These are phyloP conservation scores for Thyridium curvatum DNA, from an alignment of 2,329 filamentous ascomycete genomes.

Conservation along the genomic window DNA sequence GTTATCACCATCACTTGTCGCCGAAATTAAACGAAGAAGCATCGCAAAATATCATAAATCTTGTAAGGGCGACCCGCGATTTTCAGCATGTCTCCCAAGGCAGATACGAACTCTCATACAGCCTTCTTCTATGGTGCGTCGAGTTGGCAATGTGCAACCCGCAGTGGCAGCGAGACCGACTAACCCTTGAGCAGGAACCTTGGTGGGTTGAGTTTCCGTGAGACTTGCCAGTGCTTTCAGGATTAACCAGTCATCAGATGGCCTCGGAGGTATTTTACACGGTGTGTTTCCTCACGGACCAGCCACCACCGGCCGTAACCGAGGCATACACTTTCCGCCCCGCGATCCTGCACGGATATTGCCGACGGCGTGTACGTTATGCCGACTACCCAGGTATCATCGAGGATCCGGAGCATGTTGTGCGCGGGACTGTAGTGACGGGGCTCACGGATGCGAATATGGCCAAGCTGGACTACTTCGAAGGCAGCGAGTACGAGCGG, in stretches of 20 bases:
- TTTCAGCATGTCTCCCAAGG: conserved; percentile 3
- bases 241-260: conserved; percentile 45
- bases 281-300: conserved; percentile 63
- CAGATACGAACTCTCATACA: conserved; percentile 17
- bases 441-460: conserved; percentile 77
- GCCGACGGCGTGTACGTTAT: conserved; percentile 59
- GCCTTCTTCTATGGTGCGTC: conserved; percentile 53
- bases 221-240: background rate
- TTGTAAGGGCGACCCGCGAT: too few relatives aligned
- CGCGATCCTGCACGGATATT: conserved; percentile 68
- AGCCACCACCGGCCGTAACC: conserved; percentile 39
- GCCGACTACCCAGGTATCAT: conserved; percentile 81
- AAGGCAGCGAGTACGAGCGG: conserved; percentile 68
- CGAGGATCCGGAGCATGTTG: conserved; percentile 50
- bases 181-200: conserved; percentile 22
- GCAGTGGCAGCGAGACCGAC: background rate
- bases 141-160: background rate
- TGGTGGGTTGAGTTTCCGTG: conserved; percentile 19
- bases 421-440: conserved; percentile 65
- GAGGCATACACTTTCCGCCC: conserved; percentile 60
- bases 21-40: too few relatives aligned
- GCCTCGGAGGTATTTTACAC: conserved; percentile 79
- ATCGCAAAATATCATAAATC: too few relatives aligned
- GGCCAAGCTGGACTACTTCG: conserved; percentile 70
- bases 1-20: too few relatives aligned